These are phyloP conservation scores for Podospora comata DNA, from an alignment of 495 filamentous ascomycete species.

Conservation along the genomic window DNA sequence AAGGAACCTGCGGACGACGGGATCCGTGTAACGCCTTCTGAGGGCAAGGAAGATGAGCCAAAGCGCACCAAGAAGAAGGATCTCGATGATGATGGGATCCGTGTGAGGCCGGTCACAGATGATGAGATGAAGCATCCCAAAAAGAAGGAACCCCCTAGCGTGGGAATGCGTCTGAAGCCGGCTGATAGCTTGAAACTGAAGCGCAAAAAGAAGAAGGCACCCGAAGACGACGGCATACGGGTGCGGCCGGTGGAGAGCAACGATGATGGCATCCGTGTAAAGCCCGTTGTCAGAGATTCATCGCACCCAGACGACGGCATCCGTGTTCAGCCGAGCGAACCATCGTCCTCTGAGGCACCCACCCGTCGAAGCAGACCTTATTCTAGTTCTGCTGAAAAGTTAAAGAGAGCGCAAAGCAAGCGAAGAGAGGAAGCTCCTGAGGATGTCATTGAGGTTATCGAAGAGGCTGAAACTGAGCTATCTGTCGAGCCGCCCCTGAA, in stretches of 20 bases:
- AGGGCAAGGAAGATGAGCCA: neutral
- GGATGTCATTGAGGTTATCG: constrained; percentile 46
- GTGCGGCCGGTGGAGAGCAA: constrained; percentile 18
- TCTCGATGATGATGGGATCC: neutral
- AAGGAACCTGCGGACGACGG: neutral
- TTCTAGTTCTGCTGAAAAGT: constrained; percentile 26
- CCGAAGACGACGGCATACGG: constrained; percentile 32
- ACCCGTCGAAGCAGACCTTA: constrained; percentile 24
- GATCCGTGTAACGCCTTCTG: neutral
- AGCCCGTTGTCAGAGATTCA: constrained; percentile 32
- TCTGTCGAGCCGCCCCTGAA: constrained; percentile 27
- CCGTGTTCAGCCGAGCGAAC: constrained; percentile 27
- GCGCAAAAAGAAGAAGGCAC: constrained; percentile 1
- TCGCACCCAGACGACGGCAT: constrained; percentile 21
- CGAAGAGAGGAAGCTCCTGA: constrained; percentile 41
- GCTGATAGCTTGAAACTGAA: constrained; percentile 3
- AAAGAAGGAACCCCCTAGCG: neutral
- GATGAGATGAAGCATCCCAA: neutral
- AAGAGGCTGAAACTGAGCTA: constrained; percentile 33
- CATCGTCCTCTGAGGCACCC: constrained; percentile 28
- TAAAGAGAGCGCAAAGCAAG: constrained; percentile 20
- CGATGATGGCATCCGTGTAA: constrained; percentile 33
- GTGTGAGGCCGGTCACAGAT: neutral
- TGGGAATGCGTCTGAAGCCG: neutral
- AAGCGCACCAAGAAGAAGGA: neutral